These are phyloP conservation scores for Verruconis gallopava DNA, from an alignment of 2,329 filamentous ascomycete species.

Conservation along the genomic window DNA sequence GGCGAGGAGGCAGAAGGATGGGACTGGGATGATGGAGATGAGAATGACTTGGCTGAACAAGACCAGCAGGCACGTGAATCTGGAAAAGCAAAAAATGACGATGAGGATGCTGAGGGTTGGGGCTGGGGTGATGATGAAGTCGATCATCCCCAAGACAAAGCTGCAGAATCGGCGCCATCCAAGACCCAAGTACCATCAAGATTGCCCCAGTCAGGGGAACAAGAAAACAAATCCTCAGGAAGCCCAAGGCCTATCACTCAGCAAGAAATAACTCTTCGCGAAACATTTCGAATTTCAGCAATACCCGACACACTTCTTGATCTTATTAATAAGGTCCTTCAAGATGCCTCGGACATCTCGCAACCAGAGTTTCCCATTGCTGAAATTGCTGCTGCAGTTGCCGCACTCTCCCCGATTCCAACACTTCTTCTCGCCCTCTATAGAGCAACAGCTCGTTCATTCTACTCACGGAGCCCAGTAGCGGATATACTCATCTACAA, in stretches of 20 bases:
- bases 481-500: conserved; percentile 55
- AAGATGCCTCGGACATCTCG: conserved; percentile 41
- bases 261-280: conserved; percentile 63
- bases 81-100: conserved; percentile 18
- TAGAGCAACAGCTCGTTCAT: conserved; percentile 60
- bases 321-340: conserved; percentile 43
- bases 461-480: conserved; percentile 49
- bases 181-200: conserved; percentile 14
- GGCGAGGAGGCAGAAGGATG: conserved; percentile 36
- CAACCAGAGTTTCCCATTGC: conserved; percentile 31
- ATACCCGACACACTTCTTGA: conserved; percentile 68
- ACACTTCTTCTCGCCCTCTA: conserved; percentile 67
- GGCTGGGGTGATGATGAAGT: conserved; percentile 69
- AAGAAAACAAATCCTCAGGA: conserved; percentile 12
- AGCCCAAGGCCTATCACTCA: conserved; percentile 14
- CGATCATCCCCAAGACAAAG: conserved; percentile 16
- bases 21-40: conserved; percentile 34
- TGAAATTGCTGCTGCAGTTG: conserved; percentile 53
- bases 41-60: conserved; percentile 15
- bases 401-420: conserved; percentile 58
- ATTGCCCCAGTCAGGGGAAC: conserved; percentile 16
- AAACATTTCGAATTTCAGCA: conserved; percentile 79
- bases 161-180: conserved; percentile 17
- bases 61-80: conserved; percentile 27
- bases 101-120: conserved; percentile 71